These are phyloP conservation scores for Colletotrichum spinosum DNA, from an alignment of 2,329 filamentous ascomycete genomes.

Conservation along the genomic window DNA sequence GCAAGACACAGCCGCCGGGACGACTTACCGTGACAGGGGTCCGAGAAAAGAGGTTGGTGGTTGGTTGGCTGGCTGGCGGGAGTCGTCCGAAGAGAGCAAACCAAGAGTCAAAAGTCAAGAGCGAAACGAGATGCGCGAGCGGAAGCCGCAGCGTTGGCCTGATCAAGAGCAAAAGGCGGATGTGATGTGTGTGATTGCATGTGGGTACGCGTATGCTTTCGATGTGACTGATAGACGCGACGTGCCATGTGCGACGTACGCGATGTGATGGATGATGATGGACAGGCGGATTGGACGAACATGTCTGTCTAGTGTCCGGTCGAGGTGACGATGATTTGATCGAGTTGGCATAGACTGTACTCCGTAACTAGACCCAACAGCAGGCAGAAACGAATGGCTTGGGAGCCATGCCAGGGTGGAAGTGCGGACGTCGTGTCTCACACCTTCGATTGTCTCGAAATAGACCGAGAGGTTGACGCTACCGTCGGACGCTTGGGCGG, in stretches of 20 bases:
- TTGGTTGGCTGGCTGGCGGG: conserved; percentile 5
- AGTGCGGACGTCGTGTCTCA: too few species aligned
- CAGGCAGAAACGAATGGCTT: background rate
- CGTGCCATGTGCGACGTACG: conserved; percentile 13
- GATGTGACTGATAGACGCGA: background rate
- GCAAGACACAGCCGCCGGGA: conserved; percentile 29
- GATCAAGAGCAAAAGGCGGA: background rate
- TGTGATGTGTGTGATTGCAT: conserved; percentile 25
- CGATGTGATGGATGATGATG: conserved; percentile 3
- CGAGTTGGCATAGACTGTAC: too few species aligned
- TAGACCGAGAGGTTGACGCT: conserved; percentile 32
- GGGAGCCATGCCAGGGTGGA: conserved; percentile 1
- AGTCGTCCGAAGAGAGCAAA: background rate
- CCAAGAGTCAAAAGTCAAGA: conserved; percentile 15
- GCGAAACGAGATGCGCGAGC: background rate
- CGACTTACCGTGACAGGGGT: conserved; percentile 24
- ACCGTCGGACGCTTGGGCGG: conserved; percentile 33
- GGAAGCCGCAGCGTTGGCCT: conserved; percentile 9
- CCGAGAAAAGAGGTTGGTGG: background rate
- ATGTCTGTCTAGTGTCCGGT: too few species aligned
- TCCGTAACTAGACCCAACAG: too few species aligned
- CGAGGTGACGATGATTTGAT: background rate
- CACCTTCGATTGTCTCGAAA: conserved; percentile 24
- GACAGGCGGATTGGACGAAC: too few species aligned
- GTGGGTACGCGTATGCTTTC: conserved; percentile 24